Evolutionary conservation across 2,329 filamentous ascomycete genomes (phyloP).

Genomic region (Ceratocystis smalleyi): DNA sequence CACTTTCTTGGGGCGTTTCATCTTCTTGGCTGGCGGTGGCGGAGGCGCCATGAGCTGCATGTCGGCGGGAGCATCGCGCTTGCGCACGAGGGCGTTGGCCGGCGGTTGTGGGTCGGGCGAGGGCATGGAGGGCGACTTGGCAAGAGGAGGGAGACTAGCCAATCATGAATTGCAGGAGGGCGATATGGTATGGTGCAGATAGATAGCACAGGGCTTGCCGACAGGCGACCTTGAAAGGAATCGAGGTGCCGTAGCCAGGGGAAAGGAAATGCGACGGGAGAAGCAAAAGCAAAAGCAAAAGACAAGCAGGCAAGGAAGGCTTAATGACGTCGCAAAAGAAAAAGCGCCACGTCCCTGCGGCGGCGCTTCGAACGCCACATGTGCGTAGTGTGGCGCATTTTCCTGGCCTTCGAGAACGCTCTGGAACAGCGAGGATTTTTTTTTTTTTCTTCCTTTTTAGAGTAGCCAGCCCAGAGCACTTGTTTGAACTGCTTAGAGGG

Average conservation of each 20-base stretch:
- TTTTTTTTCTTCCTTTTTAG: too few species aligned
- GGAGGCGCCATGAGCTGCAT: slow-evolving; percentile 66
- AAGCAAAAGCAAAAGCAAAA: not conserved
- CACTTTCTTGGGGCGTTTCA: slow-evolving; percentile 76
- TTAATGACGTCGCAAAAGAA: not conserved
- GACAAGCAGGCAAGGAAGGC: not conserved
- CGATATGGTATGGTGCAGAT: not conserved
- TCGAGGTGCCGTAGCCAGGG: not conserved
- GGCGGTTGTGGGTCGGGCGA: not conserved
- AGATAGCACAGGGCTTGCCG: not conserved
- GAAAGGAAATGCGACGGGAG: not conserved
- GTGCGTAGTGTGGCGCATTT: not conserved
- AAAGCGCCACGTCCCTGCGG: not conserved
- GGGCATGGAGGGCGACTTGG: not conserved
- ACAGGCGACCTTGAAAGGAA: not conserved
- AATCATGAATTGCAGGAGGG: not conserved
- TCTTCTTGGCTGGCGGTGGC: slow-evolving; percentile 69
- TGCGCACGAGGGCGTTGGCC: slow-evolving; percentile 49
- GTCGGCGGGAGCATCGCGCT: slow-evolving; percentile 43
- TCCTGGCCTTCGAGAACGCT: not conserved
- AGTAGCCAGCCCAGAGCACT: too few species aligned
- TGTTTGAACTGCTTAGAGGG: not conserved
- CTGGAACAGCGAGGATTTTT: not conserved
- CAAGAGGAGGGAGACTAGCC: not conserved
- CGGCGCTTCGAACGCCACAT: not conserved